Evolutionary conservation across 441 rosid species (phyloP).

Genomic region (Syzygium syzygioides): DNA sequence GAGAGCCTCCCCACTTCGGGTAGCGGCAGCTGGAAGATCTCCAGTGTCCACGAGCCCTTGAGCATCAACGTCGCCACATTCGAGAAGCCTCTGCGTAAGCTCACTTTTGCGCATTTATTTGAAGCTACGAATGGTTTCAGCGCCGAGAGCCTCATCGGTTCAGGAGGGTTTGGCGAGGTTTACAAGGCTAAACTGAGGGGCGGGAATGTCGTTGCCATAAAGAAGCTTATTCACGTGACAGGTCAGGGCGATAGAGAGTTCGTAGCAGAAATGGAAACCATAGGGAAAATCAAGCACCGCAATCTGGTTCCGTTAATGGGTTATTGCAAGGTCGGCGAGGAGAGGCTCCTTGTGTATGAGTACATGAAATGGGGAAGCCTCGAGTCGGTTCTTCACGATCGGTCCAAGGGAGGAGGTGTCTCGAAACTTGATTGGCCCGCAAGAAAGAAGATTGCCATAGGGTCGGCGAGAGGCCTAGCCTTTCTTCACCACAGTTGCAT

Average conservation of each 20-base stretch:
- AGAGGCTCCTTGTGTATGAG: constrained; percentile 9
- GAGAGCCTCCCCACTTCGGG: constrained; percentile 7
- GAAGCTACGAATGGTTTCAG: constrained; percentile 10
- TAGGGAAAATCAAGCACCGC: constrained; percentile 15
- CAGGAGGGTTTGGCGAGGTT: constrained; percentile 13
- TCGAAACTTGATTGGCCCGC: constrained; percentile 1
- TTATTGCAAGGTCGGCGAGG: constrained; percentile 11
- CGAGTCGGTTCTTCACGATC: constrained; percentile 2
- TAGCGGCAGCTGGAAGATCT: constrained; percentile 5
- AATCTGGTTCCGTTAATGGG: constrained; percentile 8
- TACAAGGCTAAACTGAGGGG: constrained; percentile 5
- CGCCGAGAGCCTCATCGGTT: constrained; percentile 4
- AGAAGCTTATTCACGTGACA: constrained; percentile 7
- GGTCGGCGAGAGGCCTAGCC: constrained; percentile 8
- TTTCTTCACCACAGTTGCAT: constrained; percentile 13
- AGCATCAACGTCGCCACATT: constrained; percentile 5
- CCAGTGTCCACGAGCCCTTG: constrained; percentile 1
- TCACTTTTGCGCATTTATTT: constrained; percentile 1
- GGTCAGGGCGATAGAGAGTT: constrained; percentile 13
- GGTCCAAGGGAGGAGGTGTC: neutral
- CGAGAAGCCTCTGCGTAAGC: constrained; percentile 9
- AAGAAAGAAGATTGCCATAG: constrained; percentile 5
- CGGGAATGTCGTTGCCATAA: constrained; percentile 5
- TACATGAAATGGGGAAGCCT: constrained; percentile 9
- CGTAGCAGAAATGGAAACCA: constrained; percentile 13